These are phyloP conservation scores for Fusarium begoniae DNA, from an alignment of 2,329 filamentous ascomycete species.

Conservation along the genomic window DNA sequence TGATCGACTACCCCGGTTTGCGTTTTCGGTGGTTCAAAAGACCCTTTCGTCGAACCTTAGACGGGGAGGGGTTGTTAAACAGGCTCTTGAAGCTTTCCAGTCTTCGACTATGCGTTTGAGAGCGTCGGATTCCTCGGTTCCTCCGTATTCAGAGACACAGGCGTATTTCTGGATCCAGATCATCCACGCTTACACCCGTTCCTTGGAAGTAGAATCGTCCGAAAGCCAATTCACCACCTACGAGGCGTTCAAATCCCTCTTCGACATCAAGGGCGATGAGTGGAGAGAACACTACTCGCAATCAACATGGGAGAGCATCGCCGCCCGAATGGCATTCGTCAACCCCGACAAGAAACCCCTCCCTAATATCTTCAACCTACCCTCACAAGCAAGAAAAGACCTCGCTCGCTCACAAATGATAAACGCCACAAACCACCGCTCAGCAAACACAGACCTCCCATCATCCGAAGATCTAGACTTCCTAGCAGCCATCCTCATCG, in stretches of 20 bases:
- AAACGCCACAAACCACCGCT: slow-evolving; percentile 16
- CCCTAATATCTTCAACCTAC: slow-evolving; percentile 37
- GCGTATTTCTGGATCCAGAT: slow-evolving; percentile 47
- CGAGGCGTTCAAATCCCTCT: slow-evolving; percentile 36
- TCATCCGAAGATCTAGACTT: slow-evolving; percentile 34
- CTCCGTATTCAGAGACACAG: slow-evolving; percentile 46
- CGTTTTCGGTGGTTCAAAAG: slow-evolving; percentile 44
- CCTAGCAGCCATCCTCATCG: slow-evolving; percentile 27
- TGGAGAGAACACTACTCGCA: slow-evolving; percentile 43
- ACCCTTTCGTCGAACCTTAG: slow-evolving; percentile 27
- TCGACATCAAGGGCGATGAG: slow-evolving; percentile 35
- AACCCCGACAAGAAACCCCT: slow-evolving; percentile 43
- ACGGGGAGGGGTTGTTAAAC: slow-evolving; percentile 40
- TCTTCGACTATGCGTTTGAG: slow-evolving; percentile 39
- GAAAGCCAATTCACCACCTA: slow-evolving; percentile 7
- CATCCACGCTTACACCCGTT: slow-evolving; percentile 33
- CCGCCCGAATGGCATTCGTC: slow-evolving; percentile 41
- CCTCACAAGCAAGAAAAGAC: slow-evolving; percentile 23
- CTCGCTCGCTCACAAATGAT: slow-evolving; percentile 33
- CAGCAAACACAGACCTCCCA: slow-evolving; percentile 7
- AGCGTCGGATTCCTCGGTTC: slow-evolving; percentile 11
- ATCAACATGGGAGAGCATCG: slow-evolving; percentile 40
- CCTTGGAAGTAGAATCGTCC: not conserved
- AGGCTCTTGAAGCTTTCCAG: slow-evolving; percentile 38
- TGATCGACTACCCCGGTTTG: slow-evolving; percentile 43